Evolutionary conservation across 1,139 yeast genomes (phyloP).

Genomic region (Sugiyamaella neomexicana): DNA sequence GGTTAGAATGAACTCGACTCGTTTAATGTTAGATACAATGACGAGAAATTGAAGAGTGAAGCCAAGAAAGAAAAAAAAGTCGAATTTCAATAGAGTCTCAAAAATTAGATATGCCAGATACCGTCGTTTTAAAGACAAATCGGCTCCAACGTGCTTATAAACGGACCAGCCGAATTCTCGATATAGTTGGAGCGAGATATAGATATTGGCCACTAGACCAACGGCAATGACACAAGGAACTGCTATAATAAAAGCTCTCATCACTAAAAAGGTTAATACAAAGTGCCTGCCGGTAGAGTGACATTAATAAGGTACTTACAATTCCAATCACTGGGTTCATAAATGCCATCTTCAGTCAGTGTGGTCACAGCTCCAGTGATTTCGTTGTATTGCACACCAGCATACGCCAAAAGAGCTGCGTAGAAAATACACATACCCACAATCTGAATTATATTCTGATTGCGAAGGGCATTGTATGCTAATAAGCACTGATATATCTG

Average conservation of each 20-base stretch:
- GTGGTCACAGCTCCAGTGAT: constrained; percentile 38
- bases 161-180: constrained; percentile 52
- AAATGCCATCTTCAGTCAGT: constrained; percentile 37
- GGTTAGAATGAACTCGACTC: constrained; percentile 53
- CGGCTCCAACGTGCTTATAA: constrained; percentile 55
- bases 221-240: constrained; percentile 49
- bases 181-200: constrained; percentile 44
- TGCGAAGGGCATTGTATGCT: constrained; percentile 47
- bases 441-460: constrained; percentile 47
- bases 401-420: constrained; percentile 52
- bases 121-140: constrained; percentile 45
- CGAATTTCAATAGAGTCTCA: constrained; percentile 46
- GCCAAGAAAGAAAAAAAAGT: constrained; percentile 54
- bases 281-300: background rate
- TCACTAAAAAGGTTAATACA: constrained; percentile 17
- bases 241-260: constrained; percentile 47
- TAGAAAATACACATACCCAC: constrained; percentile 49
- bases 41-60: constrained; percentile 56
- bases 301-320: constrained; percentile 18
- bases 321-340: constrained; percentile 37
- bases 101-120: constrained; percentile 46
- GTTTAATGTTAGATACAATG: constrained; percentile 48
- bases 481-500: constrained; percentile 45
- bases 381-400: constrained; percentile 54
- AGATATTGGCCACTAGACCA: constrained; percentile 43